Evolutionary conservation across 1,284 basidiomycete species (phyloP).

Genomic region (Apiotrichum veenhuisii): DNA sequence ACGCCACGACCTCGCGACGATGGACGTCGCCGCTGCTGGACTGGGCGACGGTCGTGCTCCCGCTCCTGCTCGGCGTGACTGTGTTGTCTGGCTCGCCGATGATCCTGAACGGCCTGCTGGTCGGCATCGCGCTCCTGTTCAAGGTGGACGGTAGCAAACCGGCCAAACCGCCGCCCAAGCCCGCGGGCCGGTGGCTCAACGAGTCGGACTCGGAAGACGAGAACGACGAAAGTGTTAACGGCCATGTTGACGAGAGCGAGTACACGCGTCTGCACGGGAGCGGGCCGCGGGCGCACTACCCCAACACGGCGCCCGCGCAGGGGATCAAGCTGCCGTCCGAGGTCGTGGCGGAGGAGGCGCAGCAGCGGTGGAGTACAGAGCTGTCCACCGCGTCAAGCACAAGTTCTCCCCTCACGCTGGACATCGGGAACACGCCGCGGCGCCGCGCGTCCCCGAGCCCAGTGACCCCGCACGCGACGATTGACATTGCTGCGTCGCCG

Average conservation of each 20-base stretch:
- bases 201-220: constrained; percentile 22
- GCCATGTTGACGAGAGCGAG: constrained; percentile 40
- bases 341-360: constrained; percentile 11
- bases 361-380: not conserved
- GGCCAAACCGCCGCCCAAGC: constrained; percentile 15
- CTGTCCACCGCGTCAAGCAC: not conserved
- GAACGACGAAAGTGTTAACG: no score
- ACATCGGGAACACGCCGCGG: not conserved
- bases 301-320: constrained; percentile 30
- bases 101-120: constrained; percentile 56
- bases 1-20: constrained; percentile 56
- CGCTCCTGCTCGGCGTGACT: constrained; percentile 75
- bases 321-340: constrained; percentile 14
- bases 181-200: constrained; percentile 40
- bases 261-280: constrained; percentile 25
- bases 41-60: constrained; percentile 65
- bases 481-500: constrained; percentile 1
- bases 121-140: not conserved
- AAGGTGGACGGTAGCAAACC: not conserved
- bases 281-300: constrained; percentile 23
- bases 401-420: not conserved
- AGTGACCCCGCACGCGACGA: not conserved
- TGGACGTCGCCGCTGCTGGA: constrained; percentile 51
- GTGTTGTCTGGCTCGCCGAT: constrained; percentile 60
- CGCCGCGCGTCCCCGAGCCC: constrained; percentile 3